Percentiles rank a stretch among this genome's conserved stretches.
Evolutionary conservation across 345 rosid genomes (phyloP).

Genomic region (Salix dunnii): DNA sequence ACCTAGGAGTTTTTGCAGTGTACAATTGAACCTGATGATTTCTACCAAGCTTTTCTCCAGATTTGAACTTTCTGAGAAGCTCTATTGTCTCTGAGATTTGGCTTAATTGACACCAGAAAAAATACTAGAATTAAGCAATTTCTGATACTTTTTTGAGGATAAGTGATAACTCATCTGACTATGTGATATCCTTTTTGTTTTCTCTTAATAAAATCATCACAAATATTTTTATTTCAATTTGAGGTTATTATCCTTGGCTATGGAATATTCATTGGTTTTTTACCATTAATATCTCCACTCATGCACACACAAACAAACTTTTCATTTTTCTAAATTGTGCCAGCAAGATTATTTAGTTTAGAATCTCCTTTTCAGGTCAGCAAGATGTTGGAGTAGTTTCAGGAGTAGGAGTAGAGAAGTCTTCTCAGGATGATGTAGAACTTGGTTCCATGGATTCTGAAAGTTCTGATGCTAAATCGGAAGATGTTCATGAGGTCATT

Average conservation of each 20-base stretch:
- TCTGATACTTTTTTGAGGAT: not conserved
- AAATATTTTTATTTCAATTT: not conserved
- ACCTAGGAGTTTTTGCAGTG: not conserved
- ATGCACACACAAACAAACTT: not conserved
- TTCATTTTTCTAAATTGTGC: conserved; percentile 15
- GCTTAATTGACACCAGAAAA: not conserved
- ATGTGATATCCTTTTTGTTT: not conserved
- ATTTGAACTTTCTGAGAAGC: not conserved
- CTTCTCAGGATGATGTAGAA: conserved; percentile 36
- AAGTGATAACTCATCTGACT: not conserved
- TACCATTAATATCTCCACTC: not conserved
- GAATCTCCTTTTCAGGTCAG: conserved; percentile 31
- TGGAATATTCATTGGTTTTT: not conserved
- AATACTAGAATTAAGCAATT: not conserved
- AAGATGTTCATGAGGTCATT: conserved; percentile 48
- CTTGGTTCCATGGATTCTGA: conserved; percentile 40
- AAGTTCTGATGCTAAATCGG: conserved; percentile 39
- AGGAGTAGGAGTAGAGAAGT: conserved; percentile 41
- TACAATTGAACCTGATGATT: not conserved
- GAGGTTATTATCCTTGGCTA: not conserved
- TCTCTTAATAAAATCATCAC: not conserved
- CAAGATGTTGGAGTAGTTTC: conserved; percentile 31
- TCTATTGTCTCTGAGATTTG: not conserved
- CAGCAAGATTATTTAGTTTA: conserved; percentile 8
- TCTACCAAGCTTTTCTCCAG: not conserved